phyloP scores from a whole-genome alignment of 495 filamentous ascomycete species.

The Hamigera avellanea region DNA sequence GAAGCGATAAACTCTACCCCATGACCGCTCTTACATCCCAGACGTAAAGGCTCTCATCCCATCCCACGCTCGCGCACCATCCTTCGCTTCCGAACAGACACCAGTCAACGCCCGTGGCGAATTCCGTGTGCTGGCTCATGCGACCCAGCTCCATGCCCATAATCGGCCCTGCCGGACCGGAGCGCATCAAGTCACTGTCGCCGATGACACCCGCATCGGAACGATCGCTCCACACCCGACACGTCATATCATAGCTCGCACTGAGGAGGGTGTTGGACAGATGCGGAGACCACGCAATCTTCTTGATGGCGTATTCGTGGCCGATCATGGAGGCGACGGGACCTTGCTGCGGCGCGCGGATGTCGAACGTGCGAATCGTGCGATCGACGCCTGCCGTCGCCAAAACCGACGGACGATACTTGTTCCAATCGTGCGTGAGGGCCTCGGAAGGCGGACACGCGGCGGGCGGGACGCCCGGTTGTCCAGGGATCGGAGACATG shows the following conservation, averaged over 20 bases:
- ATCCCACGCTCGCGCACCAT: constrained; percentile 87
- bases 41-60: constrained; percentile 83
- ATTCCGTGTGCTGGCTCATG: constrained; percentile 90
- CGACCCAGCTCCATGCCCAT: constrained; percentile 64
- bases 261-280: constrained; percentile 71
- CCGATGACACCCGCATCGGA: constrained; percentile 42
- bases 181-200: constrained; percentile 27
- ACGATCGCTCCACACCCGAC: constrained; percentile 76
- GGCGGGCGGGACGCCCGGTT: constrained; percentile 20
- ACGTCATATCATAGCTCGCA: constrained; percentile 96
- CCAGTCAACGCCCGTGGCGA: constrained; percentile 96
- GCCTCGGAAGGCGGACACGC: constrained; percentile 53
- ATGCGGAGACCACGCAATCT: constrained; percentile 85
- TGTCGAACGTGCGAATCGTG: constrained; percentile 76
- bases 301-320: constrained; percentile 83
- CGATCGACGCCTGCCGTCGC: constrained; percentile 88
- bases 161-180: constrained; percentile 24
- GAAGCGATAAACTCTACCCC: constrained; percentile 14
- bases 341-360: constrained; percentile 58
- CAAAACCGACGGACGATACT: constrained; percentile 73
- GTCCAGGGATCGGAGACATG: constrained; percentile 25
- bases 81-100: constrained; percentile 91
- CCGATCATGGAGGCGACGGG: constrained; percentile 62
- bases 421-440: constrained; percentile 98
- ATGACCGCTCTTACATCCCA: constrained; percentile 78